A percentile compares a stretch with the other conserved stretches of the same genome.
Conservation (phyloP, 2,329 filamentous ascomycete genomes). For the Sporothrix pseudoabietina region DNA sequence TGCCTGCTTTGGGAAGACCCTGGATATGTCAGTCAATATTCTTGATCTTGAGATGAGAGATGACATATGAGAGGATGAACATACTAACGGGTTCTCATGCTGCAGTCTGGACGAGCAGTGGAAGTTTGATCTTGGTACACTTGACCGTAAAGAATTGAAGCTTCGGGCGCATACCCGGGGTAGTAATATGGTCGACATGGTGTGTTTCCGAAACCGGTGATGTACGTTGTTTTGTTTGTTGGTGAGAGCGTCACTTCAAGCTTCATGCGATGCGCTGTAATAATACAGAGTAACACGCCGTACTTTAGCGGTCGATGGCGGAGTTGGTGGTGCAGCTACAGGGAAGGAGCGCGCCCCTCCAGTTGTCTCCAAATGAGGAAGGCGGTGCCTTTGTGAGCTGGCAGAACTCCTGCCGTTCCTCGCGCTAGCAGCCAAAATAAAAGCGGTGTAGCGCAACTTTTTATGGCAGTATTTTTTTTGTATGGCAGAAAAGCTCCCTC, state of each 20-base stretch:
- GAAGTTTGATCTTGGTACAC: slow-evolving; percentile 42
- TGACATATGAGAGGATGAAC: slow-evolving; percentile 32
- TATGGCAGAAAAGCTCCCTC: slow-evolving; percentile 10
- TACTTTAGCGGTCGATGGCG: neutral
- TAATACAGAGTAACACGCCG: no score
- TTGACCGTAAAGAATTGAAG: slow-evolving; percentile 36
- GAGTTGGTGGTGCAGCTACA: neutral
- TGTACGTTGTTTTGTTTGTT: neutral
- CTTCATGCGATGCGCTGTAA: neutral
- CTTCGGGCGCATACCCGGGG: neutral
- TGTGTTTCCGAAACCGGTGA: neutral
- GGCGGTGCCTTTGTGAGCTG: slow-evolving; percentile 27
- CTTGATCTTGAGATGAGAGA: neutral
- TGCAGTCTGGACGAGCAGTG: slow-evolving; percentile 56
- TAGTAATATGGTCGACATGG: slow-evolving; percentile 14
- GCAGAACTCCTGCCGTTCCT: slow-evolving; percentile 24
- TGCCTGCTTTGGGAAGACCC: slow-evolving; percentile 81
- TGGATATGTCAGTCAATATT: slow-evolving; percentile 43
- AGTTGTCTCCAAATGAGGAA: slow-evolving; percentile 12
- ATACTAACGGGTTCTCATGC: slow-evolving; percentile 88
- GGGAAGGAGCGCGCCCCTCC: neutral
- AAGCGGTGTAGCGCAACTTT: slow-evolving; percentile 34
- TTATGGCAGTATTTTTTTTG: slow-evolving; percentile 26
- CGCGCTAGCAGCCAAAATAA: neutral
- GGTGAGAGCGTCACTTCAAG: slow-evolving; percentile 13